Conservation (phyloP, 2,329 filamentous ascomycete species). For the Fusarium sarcochroum region DNA sequence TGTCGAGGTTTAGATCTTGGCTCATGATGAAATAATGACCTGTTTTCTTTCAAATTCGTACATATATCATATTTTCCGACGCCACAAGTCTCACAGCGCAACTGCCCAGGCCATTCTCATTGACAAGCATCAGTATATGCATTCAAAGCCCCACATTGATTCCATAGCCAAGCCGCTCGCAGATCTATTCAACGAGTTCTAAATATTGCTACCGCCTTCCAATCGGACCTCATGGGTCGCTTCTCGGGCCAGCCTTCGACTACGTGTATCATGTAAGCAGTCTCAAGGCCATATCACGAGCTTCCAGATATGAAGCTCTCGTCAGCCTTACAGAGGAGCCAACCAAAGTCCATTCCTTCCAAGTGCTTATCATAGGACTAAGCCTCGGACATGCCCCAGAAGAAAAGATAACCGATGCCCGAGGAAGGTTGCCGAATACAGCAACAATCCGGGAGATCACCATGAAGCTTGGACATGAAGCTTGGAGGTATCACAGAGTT, state of each 20-base stretch:
- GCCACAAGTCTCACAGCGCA: neutral
- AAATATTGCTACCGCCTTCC: neutral
- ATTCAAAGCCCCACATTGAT: constrained; percentile 15
- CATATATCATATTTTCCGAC: neutral
- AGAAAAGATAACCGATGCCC: constrained; percentile 6
- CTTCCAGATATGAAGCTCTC: constrained; percentile 40
- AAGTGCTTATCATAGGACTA: constrained; percentile 48
- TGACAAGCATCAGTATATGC: neutral
- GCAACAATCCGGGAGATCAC: constrained; percentile 15
- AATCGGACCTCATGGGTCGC: constrained; percentile 5
- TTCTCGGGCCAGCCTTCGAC: constrained; percentile 1
- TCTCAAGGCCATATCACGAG: constrained; percentile 17
- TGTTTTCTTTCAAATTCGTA: constrained; percentile 11
- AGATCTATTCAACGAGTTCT: neutral
- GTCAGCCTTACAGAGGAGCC: constrained; percentile 46
- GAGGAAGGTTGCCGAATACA: constrained; percentile 5
- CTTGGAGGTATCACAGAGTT: neutral
- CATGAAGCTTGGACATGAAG: neutral
- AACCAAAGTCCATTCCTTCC: constrained; percentile 29
- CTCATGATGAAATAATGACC: constrained; percentile 43
- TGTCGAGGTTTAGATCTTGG: constrained; percentile 32
- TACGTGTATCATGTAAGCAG: constrained; percentile 14
- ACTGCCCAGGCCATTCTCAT: neutral
- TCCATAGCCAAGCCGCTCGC: neutral
- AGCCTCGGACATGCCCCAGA: constrained; percentile 8